These are phyloP conservation scores for Eucalyptus dawsonii DNA, from an alignment of 345 rosid species.

Conservation along the genomic window DNA sequence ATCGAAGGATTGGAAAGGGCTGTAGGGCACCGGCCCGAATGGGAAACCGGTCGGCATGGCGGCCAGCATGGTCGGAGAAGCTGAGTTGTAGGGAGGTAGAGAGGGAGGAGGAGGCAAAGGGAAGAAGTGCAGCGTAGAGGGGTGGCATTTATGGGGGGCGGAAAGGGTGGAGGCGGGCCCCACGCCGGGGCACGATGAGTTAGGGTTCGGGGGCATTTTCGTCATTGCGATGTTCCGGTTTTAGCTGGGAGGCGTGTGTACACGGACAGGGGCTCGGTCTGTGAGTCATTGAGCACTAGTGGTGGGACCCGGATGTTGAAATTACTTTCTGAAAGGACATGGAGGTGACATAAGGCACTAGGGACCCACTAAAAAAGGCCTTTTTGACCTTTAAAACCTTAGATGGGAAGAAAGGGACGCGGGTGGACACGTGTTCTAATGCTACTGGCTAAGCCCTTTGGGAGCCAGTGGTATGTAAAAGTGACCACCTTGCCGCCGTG, in stretches of 20 bases:
- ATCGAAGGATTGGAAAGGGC: constrained; percentile 25
- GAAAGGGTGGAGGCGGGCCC: not conserved
- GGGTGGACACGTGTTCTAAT: not conserved
- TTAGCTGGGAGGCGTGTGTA: not conserved
- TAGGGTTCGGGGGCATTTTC: not conserved
- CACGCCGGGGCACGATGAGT: not conserved
- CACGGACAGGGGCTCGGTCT: not conserved
- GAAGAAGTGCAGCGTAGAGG: constrained; percentile 27
- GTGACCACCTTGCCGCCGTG: not conserved
- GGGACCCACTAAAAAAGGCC: not conserved
- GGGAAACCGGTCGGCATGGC: constrained; percentile 27
- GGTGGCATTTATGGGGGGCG: not conserved
- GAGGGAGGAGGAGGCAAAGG: constrained; percentile 52
- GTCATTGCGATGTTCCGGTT: not conserved
- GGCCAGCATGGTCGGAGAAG: constrained; percentile 28
- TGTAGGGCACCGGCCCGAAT: constrained; percentile 14
- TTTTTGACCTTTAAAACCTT: not conserved
- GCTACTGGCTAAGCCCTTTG: not conserved
- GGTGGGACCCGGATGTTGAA: not conserved
- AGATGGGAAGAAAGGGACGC: not conserved
- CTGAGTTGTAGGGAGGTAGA: constrained; percentile 7
- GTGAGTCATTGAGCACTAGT: not conserved
- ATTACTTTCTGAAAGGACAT: not conserved
- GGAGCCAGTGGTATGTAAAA: not conserved
- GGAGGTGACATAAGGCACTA: not conserved